Base-by-base conservation (phyloP, 2,329 filamentous ascomycete species). In the Calycina herbarum region DNA sequence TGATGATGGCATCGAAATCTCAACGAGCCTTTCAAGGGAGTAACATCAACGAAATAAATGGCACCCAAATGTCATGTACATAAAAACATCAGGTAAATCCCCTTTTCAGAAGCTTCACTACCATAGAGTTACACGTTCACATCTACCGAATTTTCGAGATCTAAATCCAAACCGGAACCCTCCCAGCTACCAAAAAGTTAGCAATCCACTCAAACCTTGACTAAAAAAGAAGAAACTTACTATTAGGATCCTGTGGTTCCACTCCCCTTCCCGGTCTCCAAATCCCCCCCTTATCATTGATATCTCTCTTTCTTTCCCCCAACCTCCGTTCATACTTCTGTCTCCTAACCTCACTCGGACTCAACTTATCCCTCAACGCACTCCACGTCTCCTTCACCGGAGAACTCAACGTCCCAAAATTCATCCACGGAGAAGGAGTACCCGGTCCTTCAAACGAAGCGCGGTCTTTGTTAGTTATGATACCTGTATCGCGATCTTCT, bases 221-320 rank as follows among this genome's bases (percentile, higher is more conserved):
- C 0, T 8, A 51, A 8, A 24, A 51, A 24, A 7, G 10, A 27
- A 24, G 5, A 27, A 51, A 24, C 45, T n/a, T 5, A 51, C 45
- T 51, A 51, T 51, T 51, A 51, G 45, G 45, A 51, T 51, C 45
- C 45, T 51, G 45, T n/a, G 45, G 45, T 24, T 51, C 45, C 45
- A 51, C 45, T 5, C 45, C 45, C 45, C 20, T 24, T 1, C 45
- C 45, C 5, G n/a, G 17, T 17, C 45, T 51, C 45, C n/a, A 51
- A 27, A 51, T 51, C 20, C 45, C 45, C n/a, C 45, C 45, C n/a
- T 24, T 51, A n/a, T 24, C 45, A 7, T 24, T 17, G 11, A 51
- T 51, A 13, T 51, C n/a, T 7, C 20, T 51, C 45, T 24, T 51
- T 8, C 45, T 24, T 5, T 20, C 45, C 20, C 20, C 45, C 45